Evolutionary conservation across 148 eudicot genomes (phyloP), one percentile per base, ranked within the genome.

Genomic region (Tetragonia tetragonoides): DNA sequence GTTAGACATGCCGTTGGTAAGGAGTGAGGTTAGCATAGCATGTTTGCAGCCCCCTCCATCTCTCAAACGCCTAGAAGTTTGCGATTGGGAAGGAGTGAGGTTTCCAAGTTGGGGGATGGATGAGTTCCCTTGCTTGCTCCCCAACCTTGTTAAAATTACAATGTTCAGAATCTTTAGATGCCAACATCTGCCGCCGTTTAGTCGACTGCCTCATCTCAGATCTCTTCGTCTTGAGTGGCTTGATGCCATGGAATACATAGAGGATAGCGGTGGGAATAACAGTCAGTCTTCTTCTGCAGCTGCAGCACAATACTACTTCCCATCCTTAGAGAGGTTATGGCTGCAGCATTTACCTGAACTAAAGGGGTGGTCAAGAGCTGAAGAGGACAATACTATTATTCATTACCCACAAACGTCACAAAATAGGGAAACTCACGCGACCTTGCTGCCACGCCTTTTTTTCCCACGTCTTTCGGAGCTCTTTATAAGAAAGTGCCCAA

Each of bases 141-240:
- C 34, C 34, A 24, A 63, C 39, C 66, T 78, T 47, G 75, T 70
- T 40, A 5, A 8, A 24, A 18, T 78, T 44, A 17, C 3, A 39
- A 70, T 78, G 6, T 10, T 1, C 5, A 34, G 2, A 6, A 3
- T 78, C 28, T 15, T 37, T 11, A 62, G 34, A 28, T 70, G 75
- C 51, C 37, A 18, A 70, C 47, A 20, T 70, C 80, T 70, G 15
- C 75, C 80, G 2, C 24, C 56, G 46, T 78, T 70, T 21, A 71
- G 80, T n/a, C 44, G 57, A 65, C 62, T 70, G 34, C 80, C 75
- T 78, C 75, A 61, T 61, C 69, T 78, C 47, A 78, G 38, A 51
- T 2, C 9, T 47, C 80, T 78, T 70, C 15, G 3, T 16, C 54
- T 77, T 18, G 9, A 38, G 38, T 42, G 24, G 9, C 67, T 69